phyloP scores from a whole-genome alignment of 1,139 yeast genomes.

The Yamadazyma taylorii region DNA sequence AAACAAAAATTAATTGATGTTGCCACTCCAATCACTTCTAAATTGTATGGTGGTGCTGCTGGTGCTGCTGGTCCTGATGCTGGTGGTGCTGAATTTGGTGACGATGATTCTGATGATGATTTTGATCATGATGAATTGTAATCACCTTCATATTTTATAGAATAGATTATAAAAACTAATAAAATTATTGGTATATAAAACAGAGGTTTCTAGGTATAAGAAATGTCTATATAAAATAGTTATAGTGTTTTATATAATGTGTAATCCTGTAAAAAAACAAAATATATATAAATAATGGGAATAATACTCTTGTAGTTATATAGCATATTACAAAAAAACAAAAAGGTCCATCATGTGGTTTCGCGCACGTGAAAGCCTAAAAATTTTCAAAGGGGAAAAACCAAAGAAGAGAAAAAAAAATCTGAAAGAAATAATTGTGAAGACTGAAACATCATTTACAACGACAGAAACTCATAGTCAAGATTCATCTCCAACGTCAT shows the following conservation, averaged over 20 bases:
- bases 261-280: too few species aligned
- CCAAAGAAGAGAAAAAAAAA: too few species aligned
- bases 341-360: too few species aligned
- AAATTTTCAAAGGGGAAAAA: conserved; percentile 10
- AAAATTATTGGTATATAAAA: background rate
- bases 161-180: too few species aligned
- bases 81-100: conserved; percentile 46
- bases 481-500: too few species aligned
- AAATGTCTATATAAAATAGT: background rate
- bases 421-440: too few species aligned
- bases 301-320: too few species aligned
- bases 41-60: conserved; percentile 69
- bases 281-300: background rate
- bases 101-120: conserved; percentile 63
- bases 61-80: conserved; percentile 39
- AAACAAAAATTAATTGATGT: conserved; percentile 79
- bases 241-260: background rate
- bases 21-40: conserved; percentile 92
- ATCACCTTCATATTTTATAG: conserved; percentile 5
- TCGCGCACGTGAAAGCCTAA: conserved; percentile 3
- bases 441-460: too few species aligned
- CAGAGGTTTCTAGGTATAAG: background rate
- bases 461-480: too few species aligned
- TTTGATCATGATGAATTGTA: conserved; percentile 59
- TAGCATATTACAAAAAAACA: too few species aligned